A percentile compares a stretch with the other conserved stretches of the same genome.
phyloP scores from a whole-genome alignment of 805 yeast species.

The Wickerhamiella domercqiae region DNA sequence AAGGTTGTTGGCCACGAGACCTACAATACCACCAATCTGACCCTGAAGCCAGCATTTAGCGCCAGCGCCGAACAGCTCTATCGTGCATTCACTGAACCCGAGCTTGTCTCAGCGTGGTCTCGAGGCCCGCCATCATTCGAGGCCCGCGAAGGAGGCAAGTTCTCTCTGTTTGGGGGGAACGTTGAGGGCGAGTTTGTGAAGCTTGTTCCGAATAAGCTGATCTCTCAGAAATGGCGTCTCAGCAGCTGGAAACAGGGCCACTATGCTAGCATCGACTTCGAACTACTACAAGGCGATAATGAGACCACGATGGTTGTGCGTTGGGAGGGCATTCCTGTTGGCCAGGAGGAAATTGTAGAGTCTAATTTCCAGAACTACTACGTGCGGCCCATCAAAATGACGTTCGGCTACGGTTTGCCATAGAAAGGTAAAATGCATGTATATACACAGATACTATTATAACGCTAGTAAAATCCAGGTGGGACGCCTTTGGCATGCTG shows the following conservation, averaged over 20 bases:
- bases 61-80: constrained; percentile 80
- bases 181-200: constrained; percentile 54
- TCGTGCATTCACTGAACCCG: constrained; percentile 58
- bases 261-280: constrained; percentile 50
- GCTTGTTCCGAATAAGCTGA: constrained; percentile 40
- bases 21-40: constrained; percentile 68
- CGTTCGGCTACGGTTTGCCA: constrained; percentile 77
- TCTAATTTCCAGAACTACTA: constrained; percentile 81
- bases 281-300: constrained; percentile 59
- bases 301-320: constrained; percentile 69
- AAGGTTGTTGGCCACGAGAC: constrained; percentile 26
- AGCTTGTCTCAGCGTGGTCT: constrained; percentile 81
- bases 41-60: constrained; percentile 64
- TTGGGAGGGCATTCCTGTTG: constrained; percentile 85
- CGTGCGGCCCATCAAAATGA: constrained; percentile 71
- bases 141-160: constrained; percentile 45
- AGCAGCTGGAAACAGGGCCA: constrained; percentile 81
- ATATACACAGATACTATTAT: constrained; percentile 5
- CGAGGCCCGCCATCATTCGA: constrained; percentile 51
- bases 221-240: constrained; percentile 75
- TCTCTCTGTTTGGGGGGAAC: constrained; percentile 74
- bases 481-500: constrained; percentile 79
- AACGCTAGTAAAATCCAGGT: constrained; percentile 42
- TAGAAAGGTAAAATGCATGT: constrained; percentile 2
- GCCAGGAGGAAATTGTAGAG: constrained; percentile 80